A percentile compares a stretch with the other conserved stretches of the same genome.
Conservation (phyloP, 495 filamentous ascomycete species). For the Podospora pseudocomata region DNA sequence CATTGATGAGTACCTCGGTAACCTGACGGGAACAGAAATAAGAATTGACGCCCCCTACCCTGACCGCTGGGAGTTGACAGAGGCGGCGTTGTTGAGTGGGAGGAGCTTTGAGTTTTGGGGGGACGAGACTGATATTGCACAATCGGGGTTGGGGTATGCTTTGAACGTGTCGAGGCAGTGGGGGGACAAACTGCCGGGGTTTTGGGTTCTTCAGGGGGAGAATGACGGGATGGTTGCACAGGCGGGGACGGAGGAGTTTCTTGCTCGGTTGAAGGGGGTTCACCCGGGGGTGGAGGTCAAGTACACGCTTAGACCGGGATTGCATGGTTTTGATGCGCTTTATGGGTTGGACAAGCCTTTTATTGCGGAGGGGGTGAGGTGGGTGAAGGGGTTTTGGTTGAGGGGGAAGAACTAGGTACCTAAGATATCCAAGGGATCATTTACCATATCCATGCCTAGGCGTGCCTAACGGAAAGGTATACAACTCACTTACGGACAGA, state of each 20-base stretch:
- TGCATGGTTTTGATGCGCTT: conserved; percentile 19
- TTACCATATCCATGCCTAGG: too few relatives aligned
- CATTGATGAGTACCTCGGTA: conserved; percentile 13
- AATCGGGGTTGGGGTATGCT: conserved; percentile 15
- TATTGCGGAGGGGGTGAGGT: conserved; percentile 22
- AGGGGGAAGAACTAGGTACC: neutral
- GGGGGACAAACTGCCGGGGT: conserved; percentile 10
- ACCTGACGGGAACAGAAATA: conserved; percentile 1
- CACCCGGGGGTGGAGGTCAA: conserved; percentile 12
- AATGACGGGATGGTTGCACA: conserved; percentile 16
- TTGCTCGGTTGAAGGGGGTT: conserved; percentile 11
- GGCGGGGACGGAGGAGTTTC: conserved; percentile 20
- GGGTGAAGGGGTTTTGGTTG: conserved; percentile 23
- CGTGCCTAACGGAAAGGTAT: too few relatives aligned
- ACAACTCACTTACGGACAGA: too few relatives aligned
- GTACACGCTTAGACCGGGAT: conserved; percentile 18
- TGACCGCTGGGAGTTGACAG: conserved; percentile 1
- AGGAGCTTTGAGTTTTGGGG: conserved; percentile 14
- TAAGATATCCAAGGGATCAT: too few relatives aligned
- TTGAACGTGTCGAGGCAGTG: neutral
- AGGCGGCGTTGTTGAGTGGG: conserved; percentile 9
- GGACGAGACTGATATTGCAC: neutral
- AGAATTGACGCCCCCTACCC: conserved; percentile 12
- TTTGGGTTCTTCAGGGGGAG: conserved; percentile 25
- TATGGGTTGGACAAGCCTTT: conserved; percentile 13